Conservation (phyloP, 2,329 filamentous ascomycete species). For the Fusarium ramigenum region DNA sequence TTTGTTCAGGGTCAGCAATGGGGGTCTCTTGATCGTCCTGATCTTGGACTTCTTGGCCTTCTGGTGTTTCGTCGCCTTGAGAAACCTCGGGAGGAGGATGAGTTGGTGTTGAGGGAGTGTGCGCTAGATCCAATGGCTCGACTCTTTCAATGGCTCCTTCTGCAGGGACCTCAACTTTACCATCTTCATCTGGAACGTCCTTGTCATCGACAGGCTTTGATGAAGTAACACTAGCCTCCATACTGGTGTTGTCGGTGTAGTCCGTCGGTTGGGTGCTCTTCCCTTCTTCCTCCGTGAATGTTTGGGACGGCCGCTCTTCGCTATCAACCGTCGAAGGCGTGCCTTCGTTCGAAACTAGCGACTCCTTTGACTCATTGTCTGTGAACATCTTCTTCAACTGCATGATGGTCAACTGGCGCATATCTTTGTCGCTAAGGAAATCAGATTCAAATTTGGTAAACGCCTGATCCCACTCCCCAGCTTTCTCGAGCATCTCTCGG, state of each 20-base stretch:
- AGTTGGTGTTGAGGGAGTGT: slow-evolving; percentile 44
- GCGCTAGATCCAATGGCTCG: slow-evolving; percentile 61
- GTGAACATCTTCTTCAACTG: slow-evolving; percentile 96
- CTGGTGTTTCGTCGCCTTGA: slow-evolving; percentile 2
- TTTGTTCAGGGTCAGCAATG: slow-evolving; percentile 30
- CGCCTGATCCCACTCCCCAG: slow-evolving; percentile 89
- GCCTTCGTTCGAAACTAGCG: slow-evolving; percentile 75
- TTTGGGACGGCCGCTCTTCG: slow-evolving; percentile 58
- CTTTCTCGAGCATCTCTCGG: slow-evolving; percentile 90
- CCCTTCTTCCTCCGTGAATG: slow-evolving; percentile 58
- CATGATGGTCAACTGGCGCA: slow-evolving; percentile 87
- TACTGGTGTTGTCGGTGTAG: slow-evolving; percentile 46
- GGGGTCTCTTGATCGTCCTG: slow-evolving; percentile 13
- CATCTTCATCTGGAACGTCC: slow-evolving; percentile 41
- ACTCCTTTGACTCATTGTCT: slow-evolving; percentile 85
- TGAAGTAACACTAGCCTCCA: slow-evolving; percentile 46
- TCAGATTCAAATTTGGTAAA: slow-evolving; percentile 93
- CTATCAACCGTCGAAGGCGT: slow-evolving; percentile 63
- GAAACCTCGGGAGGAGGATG: slow-evolving; percentile 18
- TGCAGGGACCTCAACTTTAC: slow-evolving; percentile 44
- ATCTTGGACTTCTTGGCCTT: neutral
- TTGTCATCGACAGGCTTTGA: slow-evolving; percentile 40
- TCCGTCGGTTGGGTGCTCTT: slow-evolving; percentile 57
- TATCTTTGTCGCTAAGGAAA: slow-evolving; percentile 97
- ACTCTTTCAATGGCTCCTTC: slow-evolving; percentile 56